phyloP scores from a whole-genome alignment of 805 yeast species.

The Vanderwaltozyma polyspora region DNA sequence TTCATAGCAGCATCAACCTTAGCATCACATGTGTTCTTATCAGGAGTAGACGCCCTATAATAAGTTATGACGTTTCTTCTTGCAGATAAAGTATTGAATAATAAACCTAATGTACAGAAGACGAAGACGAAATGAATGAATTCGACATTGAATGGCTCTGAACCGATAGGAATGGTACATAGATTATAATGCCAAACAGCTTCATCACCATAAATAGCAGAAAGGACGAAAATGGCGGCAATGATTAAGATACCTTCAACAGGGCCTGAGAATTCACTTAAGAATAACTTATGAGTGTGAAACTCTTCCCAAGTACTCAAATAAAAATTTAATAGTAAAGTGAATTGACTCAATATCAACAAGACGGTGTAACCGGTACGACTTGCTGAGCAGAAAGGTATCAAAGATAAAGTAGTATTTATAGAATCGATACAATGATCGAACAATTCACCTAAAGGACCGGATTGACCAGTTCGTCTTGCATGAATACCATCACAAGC shows the following conservation, averaged over 20 bases:
- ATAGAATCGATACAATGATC: slow-evolving; percentile 77
- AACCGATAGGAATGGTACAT: slow-evolving; percentile 5
- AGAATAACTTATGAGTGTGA: slow-evolving; percentile 74
- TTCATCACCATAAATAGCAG: slow-evolving; percentile 62
- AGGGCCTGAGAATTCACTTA: slow-evolving; percentile 82
- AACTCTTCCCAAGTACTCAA: slow-evolving; percentile 93
- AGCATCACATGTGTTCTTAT: slow-evolving; percentile 15
- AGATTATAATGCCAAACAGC: slow-evolving; percentile 47
- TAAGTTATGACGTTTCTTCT: slow-evolving; percentile 45
- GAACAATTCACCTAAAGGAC: slow-evolving; percentile 89
- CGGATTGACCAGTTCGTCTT: slow-evolving; percentile 88
- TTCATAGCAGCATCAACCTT: slow-evolving; percentile 29
- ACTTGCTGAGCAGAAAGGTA: slow-evolving; percentile 63
- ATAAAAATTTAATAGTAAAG: slow-evolving; percentile 71
- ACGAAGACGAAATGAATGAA: slow-evolving; percentile 41
- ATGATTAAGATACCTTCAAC: slow-evolving; percentile 83
- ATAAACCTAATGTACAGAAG: slow-evolving; percentile 45
- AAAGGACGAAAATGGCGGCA: slow-evolving; percentile 39
- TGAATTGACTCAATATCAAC: slow-evolving; percentile 55
- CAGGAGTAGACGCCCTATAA: slow-evolving; percentile 27
- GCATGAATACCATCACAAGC: slow-evolving; percentile 97
- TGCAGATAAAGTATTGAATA: slow-evolving; percentile 62
- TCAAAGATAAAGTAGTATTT: slow-evolving; percentile 71
- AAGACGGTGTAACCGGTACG: slow-evolving; percentile 63
- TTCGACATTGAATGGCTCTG: slow-evolving; percentile 20